Evolutionary conservation across 495 filamentous ascomycete species (phyloP).

Genomic region (Xylaria palmicola): DNA sequence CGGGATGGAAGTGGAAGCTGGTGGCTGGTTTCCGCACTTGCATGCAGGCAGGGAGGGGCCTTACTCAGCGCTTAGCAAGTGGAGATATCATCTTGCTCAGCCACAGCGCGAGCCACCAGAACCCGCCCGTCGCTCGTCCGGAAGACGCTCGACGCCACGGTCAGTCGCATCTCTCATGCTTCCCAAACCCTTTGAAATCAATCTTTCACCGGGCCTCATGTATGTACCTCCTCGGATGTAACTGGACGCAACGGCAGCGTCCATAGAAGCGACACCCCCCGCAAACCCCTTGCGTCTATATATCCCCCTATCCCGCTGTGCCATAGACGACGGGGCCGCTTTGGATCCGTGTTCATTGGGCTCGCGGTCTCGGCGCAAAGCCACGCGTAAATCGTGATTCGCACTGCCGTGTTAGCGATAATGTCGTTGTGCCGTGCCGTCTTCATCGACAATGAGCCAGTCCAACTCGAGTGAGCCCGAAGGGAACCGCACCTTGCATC

Average conservation of each 20-base stretch:
- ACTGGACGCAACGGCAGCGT: background rate
- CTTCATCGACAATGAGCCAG: slow-evolving; percentile 23
- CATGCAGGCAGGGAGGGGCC: background rate
- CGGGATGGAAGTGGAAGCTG: background rate
- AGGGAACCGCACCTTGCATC: slow-evolving; percentile 25
- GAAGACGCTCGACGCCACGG: background rate
- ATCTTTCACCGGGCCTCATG: background rate
- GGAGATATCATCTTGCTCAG: no score
- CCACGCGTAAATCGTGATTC: background rate
- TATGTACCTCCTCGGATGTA: no score
- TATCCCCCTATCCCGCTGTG: background rate
- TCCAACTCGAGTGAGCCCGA: slow-evolving; percentile 32
- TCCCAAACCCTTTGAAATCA: slow-evolving; percentile 9
- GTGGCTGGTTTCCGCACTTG: background rate
- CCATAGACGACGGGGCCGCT: background rate
- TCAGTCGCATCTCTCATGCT: slow-evolving; percentile 1
- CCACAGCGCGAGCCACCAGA: no score
- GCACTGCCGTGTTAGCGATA: slow-evolving; percentile 4
- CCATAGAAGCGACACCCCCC: background rate
- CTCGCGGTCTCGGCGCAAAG: background rate
- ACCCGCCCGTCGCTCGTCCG: no score
- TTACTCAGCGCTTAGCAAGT: background rate
- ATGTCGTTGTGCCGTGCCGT: slow-evolving; percentile 4
- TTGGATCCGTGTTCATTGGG: background rate
- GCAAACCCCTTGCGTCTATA: background rate